These are phyloP conservation scores for Mortierella claussenii DNA, from an alignment of 192 early-diverging fungal genomes.

Conservation along the genomic window DNA sequence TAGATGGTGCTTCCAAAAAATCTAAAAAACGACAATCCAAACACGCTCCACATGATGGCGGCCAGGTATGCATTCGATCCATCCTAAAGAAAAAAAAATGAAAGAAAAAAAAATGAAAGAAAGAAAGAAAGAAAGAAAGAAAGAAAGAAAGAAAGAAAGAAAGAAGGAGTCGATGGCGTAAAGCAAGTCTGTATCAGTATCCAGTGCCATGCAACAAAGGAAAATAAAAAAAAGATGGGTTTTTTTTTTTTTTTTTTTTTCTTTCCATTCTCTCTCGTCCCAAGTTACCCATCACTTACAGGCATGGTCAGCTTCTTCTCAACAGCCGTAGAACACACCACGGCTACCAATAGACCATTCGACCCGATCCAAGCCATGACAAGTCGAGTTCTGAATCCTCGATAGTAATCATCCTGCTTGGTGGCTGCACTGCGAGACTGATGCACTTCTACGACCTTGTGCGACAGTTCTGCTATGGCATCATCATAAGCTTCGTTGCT, in stretches of 20 bases:
- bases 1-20: slow-evolving; percentile 78
- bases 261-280: too few species aligned
- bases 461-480: slow-evolving; percentile 50
- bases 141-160: not conserved
- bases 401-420: slow-evolving; percentile 80
- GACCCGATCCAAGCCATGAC: slow-evolving; percentile 82
- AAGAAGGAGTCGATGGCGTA: not conserved
- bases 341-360: slow-evolving; percentile 74
- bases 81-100: slow-evolving; percentile 14
- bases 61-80: slow-evolving; percentile 64
- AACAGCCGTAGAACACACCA: slow-evolving; percentile 58
- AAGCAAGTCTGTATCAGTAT: not conserved
- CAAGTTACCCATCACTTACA: too few species aligned
- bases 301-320: slow-evolving; percentile 38
- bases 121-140: not conserved
- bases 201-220: not conserved
- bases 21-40: slow-evolving; percentile 72
- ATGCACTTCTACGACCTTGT: slow-evolving; percentile 34
- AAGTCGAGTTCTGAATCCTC: slow-evolving; percentile 78
- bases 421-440: slow-evolving; percentile 57
- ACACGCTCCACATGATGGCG: slow-evolving; percentile 83
- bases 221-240: not conserved
- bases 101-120: not conserved
- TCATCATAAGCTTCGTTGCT: slow-evolving; percentile 65
- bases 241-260: not conserved